Conservation (phyloP, 1,139 yeast species). For the Petasospora fabianii region DNA sequence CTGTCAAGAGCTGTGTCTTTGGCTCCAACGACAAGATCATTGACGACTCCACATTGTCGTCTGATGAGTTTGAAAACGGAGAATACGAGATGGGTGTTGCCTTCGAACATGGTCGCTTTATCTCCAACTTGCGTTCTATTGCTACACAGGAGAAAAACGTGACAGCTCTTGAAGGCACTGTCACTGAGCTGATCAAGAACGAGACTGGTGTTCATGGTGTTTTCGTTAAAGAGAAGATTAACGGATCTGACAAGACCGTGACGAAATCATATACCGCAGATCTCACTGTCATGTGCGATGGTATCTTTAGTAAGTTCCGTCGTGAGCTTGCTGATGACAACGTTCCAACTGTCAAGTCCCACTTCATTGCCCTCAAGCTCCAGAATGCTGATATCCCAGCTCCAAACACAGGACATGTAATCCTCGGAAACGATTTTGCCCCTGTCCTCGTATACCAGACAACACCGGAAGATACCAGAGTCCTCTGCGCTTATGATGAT, state of each 20-base stretch:
- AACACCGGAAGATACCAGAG: constrained; percentile 77
- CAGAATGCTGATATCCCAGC: constrained; percentile 69
- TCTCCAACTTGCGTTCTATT: constrained; percentile 71
- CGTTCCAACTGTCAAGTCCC: constrained; percentile 69
- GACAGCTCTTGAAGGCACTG: constrained; percentile 79
- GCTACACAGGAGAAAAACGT: constrained; percentile 67
- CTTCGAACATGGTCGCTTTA: constrained; percentile 89
- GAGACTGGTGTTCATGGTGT: constrained; percentile 66
- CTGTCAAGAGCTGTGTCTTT: constrained; percentile 51
- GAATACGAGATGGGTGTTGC: constrained; percentile 73
- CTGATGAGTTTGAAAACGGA: constrained; percentile 48
- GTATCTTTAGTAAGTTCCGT: constrained; percentile 91
- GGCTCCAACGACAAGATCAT: constrained; percentile 52
- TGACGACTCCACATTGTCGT: constrained; percentile 34
- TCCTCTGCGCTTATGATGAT: constrained; percentile 83
- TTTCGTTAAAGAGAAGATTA: constrained; percentile 38
- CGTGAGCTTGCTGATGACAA: constrained; percentile 57
- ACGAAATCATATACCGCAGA: constrained; percentile 47
- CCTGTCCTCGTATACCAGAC: constrained; percentile 89
- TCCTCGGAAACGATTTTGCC: constrained; percentile 73
- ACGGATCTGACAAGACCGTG: constrained; percentile 20
- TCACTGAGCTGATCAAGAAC: constrained; percentile 55
- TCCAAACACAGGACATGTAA: constrained; percentile 82
- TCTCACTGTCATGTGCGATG: constrained; percentile 82
- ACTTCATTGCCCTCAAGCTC: constrained; percentile 82